These are phyloP conservation scores for Lactifluus rugatus DNA, from an alignment of 768 basidiomycete genomes.

Conservation along the genomic window DNA sequence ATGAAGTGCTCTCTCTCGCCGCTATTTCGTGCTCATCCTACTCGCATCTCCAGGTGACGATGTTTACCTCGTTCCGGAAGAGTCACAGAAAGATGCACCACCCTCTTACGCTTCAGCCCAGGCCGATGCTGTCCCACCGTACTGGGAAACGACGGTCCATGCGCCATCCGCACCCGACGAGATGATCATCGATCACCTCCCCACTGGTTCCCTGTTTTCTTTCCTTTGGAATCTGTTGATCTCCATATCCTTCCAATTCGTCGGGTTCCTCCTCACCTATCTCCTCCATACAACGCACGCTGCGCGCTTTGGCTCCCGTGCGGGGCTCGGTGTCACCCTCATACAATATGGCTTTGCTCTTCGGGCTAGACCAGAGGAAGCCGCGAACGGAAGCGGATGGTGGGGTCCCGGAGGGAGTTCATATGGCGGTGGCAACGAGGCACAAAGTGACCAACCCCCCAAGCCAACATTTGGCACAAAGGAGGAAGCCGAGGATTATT, in stretches of 20 bases:
- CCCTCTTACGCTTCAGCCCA: conserved; percentile 90
- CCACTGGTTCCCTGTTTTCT: conserved; percentile 71
- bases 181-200: conserved; percentile 84
- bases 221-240: conserved; percentile 92
- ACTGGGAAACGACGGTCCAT: conserved; percentile 97
- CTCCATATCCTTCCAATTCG: conserved; percentile 94
- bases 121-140: conserved; percentile 92
- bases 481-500: conserved; percentile 19
- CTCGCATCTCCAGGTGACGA: conserved; percentile 45
- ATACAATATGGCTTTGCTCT: conserved; percentile 91
- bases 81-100: conserved; percentile 70
- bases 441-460: not conserved
- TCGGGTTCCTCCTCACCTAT: conserved; percentile 88
- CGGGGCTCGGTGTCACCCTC: conserved; percentile 90
- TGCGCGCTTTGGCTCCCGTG: conserved; percentile 84
- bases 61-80: conserved; percentile 73
- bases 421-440: not conserved
- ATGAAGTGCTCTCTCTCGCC: conserved; percentile 17
- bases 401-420: not conserved
- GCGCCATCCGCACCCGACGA: conserved; percentile 69
- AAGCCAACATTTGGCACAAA: conserved; percentile 12
- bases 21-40: not conserved
- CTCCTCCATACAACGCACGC: conserved; percentile 91
- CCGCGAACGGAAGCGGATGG: conserved; percentile 22
- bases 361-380: conserved; percentile 41